These are phyloP conservation scores for Pseudogymnoascus sp. DNA, from an alignment of 2,329 filamentous ascomycete genomes.

Conservation along the genomic window DNA sequence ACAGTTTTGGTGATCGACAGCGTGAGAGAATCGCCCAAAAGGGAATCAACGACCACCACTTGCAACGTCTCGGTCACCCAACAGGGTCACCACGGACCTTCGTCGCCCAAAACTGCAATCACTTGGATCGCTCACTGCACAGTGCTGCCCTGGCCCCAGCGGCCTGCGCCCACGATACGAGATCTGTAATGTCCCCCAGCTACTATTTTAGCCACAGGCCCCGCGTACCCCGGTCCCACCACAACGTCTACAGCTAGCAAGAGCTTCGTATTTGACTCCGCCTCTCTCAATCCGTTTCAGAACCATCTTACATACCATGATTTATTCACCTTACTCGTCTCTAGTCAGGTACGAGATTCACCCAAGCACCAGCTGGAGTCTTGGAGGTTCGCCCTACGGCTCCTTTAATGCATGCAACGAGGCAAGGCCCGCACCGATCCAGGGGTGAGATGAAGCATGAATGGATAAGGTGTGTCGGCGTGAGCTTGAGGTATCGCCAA, in stretches of 20 bases:
- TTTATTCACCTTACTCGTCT: not conserved
- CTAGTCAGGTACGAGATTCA: not conserved
- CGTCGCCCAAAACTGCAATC: not conserved
- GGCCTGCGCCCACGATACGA: not conserved
- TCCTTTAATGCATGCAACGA: not conserved
- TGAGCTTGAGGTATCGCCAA: not conserved
- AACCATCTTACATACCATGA: not conserved
- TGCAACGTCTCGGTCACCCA: not conserved
- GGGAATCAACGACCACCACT: not conserved
- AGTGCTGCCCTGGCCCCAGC: not conserved
- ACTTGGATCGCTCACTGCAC: not conserved
- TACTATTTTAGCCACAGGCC: constrained; percentile 1
- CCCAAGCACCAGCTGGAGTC: not conserved
- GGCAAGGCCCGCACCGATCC: not conserved
- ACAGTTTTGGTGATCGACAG: not conserved
- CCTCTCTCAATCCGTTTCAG: not conserved
- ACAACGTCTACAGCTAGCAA: not conserved
- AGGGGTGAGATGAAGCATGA: not conserved
- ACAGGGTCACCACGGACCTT: not conserved
- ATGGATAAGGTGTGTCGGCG: not conserved
- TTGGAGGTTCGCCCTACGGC: not conserved
- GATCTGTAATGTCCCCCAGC: constrained; percentile 2
- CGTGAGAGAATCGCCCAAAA: not conserved
- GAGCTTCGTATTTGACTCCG: constrained; percentile 5
- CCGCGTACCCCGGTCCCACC: not conserved